Conservation (phyloP, 805 yeast species). For the Cyberlindnera nakhonratchasimensis region DNA sequence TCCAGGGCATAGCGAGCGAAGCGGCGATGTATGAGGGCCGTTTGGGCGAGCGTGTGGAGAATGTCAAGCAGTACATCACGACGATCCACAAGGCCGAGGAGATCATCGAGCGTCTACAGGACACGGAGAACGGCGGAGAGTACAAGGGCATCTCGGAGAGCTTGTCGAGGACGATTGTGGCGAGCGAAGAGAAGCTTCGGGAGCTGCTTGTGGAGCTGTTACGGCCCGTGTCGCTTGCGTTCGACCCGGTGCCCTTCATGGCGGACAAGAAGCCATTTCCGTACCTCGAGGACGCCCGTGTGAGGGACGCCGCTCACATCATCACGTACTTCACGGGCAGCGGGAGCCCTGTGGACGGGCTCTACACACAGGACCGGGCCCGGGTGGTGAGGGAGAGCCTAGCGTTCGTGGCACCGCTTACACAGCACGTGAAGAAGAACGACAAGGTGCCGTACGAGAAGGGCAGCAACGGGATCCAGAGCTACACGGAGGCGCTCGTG, state of each 20-base stretch:
- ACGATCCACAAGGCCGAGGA: constrained; percentile 43
- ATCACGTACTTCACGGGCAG: constrained; percentile 42
- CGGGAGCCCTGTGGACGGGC: constrained; percentile 30
- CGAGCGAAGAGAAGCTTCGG: constrained; percentile 54
- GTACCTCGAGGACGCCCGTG: constrained; percentile 33
- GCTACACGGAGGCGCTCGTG: constrained; percentile 50
- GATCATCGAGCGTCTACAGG: constrained; percentile 36
- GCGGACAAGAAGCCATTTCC: constrained; percentile 41
- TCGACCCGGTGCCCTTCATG: constrained; percentile 43
- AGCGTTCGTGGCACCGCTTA: constrained; percentile 44
- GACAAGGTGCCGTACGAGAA: constrained; percentile 52
- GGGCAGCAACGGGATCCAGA: constrained; percentile 56
- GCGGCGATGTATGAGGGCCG: constrained; percentile 40
- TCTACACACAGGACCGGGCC: constrained; percentile 40
- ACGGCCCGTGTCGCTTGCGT: constrained; percentile 37
- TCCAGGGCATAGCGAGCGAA: constrained; percentile 47
- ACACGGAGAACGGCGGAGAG: constrained; percentile 37
- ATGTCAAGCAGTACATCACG: constrained; percentile 35
- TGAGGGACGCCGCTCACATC: constrained; percentile 39
- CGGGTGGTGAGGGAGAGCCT: constrained; percentile 41
- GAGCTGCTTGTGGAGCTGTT: constrained; percentile 46
- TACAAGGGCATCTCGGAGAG: constrained; percentile 68
- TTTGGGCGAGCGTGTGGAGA: constrained; percentile 31
- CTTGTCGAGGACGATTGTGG: constrained; percentile 51
- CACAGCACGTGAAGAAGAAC: constrained; percentile 36